Percentiles rank a stretch among this genome's conserved stretches.
Evolutionary conservation across 176 grass and related monocot species (phyloP).

Genomic region (Alopecurus myosuroides): DNA sequence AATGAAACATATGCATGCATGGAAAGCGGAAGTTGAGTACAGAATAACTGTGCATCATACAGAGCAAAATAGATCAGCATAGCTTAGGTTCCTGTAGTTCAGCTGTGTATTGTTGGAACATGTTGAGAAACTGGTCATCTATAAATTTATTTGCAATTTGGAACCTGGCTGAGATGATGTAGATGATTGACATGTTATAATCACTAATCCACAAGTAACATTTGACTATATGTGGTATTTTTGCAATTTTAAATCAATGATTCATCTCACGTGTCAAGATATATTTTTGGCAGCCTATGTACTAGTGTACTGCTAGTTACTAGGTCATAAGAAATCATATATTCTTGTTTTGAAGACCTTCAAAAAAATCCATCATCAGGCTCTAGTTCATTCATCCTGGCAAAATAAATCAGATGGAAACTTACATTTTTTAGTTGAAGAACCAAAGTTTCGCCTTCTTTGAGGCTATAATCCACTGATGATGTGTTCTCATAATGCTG

Average conservation of each 20-base stretch:
- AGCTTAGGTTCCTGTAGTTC: not conserved
- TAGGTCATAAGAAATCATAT: not conserved
- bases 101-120: not conserved
- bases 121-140: not conserved
- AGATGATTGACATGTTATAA: not conserved
- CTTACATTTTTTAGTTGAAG: conserved; percentile 96
- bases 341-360: not conserved
- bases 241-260: not conserved
- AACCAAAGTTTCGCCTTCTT: conserved; percentile 99
- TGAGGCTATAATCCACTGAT: conserved; percentile 94
- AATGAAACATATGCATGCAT: not conserved
- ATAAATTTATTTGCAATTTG: not conserved
- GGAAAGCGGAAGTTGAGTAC: not conserved
- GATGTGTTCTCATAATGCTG: conserved; percentile 86
- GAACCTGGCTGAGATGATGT: not conserved
- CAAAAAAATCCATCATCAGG: not conserved
- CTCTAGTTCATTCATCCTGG: not conserved
- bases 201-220: not conserved
- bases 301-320: not conserved
- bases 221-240: not conserved
- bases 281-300: not conserved
- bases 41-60: not conserved
- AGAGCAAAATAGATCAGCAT: conserved; percentile 5
- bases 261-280: not conserved
- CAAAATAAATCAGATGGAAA: not conserved